Evolutionary conservation across 2,329 filamentous ascomycete genomes (phyloP), one percentile per base, ranked within the genome.

Genomic region (Xylaria sp.): DNA sequence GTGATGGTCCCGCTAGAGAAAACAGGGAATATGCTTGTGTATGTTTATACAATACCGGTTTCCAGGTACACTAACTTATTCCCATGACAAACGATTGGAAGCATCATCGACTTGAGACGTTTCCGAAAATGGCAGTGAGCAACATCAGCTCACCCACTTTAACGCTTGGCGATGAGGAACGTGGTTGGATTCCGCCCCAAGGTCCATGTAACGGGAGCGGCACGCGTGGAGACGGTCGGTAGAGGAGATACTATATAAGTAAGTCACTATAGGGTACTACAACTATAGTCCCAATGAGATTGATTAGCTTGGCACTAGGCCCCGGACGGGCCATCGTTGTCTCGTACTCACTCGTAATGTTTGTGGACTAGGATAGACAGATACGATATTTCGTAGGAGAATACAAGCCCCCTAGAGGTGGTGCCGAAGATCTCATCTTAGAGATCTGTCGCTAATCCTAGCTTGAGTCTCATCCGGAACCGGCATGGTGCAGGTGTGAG

Each of bases 191-290:
- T 68, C 61, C 57, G 66, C 58, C 45, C 45, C 52, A 36, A 39
- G 39, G 57, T 34, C 55, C 52, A 58, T 61, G 52, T 53, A 58
- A 36, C 66, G 66, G 66, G 66, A 68, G 62, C 66, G 66, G 66
- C 66, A 62, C 66, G 66, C 62, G 62, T 61, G 66, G 62, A 50
- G 58, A 65, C 36, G 32, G 20, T 25, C 50, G 32, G 61, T 41
- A 62, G 41, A 36, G 48, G 39, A 25, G 25, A 56, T 58, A 32
- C 55, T 30, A n/a, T n/a, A n/a, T n/a, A n/a, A n/a, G n/a, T n/a
- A 43, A 9, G 25, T 60, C 4, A 12, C 23, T 18, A 15, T 32
- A 36, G 48, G 28, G 43, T 53, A 48, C n/a, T 45, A n/a, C 28
- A 30, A 48, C 36, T 36, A 32, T 25, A 25, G 45, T 50, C 23